Conservation (phyloP, 495 filamentous ascomycete genomes). For the Talaromyces ruber region DNA sequence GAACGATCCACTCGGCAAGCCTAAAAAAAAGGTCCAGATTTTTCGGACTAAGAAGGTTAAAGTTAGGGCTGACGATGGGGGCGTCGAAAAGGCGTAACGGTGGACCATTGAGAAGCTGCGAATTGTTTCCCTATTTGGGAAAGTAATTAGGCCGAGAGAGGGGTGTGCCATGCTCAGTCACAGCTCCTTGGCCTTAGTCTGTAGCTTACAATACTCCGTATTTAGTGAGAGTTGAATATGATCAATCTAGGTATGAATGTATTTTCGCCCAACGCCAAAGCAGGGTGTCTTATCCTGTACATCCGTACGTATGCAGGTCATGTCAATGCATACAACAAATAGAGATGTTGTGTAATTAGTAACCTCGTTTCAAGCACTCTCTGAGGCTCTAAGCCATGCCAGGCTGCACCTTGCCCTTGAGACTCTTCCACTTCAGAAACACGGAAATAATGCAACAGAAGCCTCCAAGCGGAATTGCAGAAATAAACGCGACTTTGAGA, state of each 20-base stretch:
- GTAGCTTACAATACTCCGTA: neutral
- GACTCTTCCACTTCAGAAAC: conserved; percentile 5
- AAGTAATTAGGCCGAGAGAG: too few relatives aligned
- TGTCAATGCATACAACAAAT: neutral
- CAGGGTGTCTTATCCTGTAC: neutral
- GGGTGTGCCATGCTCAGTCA: too few relatives aligned
- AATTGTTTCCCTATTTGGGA: neutral
- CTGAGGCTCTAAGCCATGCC: conserved; percentile 2
- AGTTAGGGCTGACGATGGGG: neutral
- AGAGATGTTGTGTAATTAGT: neutral
- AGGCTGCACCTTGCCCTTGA: conserved; percentile 4
- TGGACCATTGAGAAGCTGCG: neutral
- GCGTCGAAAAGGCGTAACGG: too few relatives aligned
- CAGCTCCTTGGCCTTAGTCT: too few relatives aligned
- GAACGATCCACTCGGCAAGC: too few relatives aligned
- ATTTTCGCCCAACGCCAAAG: neutral
- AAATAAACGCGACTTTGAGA: conserved; percentile 32
- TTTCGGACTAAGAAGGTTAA: too few relatives aligned
- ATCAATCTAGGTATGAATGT: neutral
- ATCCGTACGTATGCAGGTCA: neutral
- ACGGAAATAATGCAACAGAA: conserved; percentile 4
- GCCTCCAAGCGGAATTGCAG: conserved; percentile 12
- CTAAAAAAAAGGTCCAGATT: too few relatives aligned
- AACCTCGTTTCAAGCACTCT: neutral
- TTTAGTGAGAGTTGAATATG: neutral